A percentile compares a stretch with the other conserved stretches of the same genome.
These are phyloP conservation scores for Leersia perrieri DNA, from an alignment of 176 grass and related monocot genomes.

Conservation along the genomic window DNA sequence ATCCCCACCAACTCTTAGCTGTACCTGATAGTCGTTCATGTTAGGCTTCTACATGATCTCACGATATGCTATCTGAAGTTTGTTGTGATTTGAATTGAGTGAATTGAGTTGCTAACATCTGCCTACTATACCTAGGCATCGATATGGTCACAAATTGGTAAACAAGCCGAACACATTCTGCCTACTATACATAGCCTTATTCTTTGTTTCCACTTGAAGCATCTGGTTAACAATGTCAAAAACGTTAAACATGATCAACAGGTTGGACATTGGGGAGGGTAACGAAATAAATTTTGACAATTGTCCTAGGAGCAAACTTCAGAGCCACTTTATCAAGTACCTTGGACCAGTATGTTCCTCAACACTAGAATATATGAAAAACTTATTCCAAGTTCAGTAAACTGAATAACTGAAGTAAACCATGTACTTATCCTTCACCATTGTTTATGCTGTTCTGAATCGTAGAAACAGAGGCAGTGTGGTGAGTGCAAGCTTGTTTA, in stretches of 20 bases:
- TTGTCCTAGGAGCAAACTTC: conserved; percentile 78
- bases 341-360: conserved; percentile 75
- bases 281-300: conserved; percentile 90
- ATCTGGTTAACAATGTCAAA: not conserved
- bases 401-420: no score
- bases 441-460: conserved; percentile 20
- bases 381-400: not conserved
- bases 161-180: not conserved
- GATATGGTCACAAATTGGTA: no score
- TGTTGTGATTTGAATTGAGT: no score
- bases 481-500: conserved; percentile 60
- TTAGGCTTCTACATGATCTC: no score
- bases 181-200: not conserved
- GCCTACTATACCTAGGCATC: no score
- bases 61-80: no score
- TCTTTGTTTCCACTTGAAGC: not conserved
- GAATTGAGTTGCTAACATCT: no score
- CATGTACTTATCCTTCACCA: conserved; percentile 1
- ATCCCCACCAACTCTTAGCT: no score
- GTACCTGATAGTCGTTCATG: no score
- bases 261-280: conserved; percentile 96
- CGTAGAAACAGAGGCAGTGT: conserved; percentile 77
- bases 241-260: conserved; percentile 29
- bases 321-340: conserved; percentile 83
- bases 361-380: not conserved